Conservation (phyloP, 768 basidiomycete genomes). For the Brasilioporus rufonigricans region DNA sequence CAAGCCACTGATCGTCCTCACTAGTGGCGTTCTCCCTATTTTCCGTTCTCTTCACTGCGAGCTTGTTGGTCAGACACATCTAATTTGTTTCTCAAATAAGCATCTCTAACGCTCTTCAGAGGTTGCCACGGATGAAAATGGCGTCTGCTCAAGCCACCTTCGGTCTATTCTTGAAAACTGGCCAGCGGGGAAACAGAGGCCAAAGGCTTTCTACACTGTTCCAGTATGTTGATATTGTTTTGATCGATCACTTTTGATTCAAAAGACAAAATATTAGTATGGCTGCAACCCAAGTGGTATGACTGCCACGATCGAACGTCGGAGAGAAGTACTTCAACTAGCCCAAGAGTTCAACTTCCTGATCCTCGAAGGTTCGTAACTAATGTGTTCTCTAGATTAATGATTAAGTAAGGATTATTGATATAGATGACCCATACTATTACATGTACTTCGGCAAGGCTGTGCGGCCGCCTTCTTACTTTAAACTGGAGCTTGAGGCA, state of each 20-base stretch:
- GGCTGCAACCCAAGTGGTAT: constrained; percentile 88
- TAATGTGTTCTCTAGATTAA: background rate
- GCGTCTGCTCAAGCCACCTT: constrained; percentile 60
- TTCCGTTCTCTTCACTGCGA: constrained; percentile 56
- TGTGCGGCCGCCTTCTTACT: constrained; percentile 73
- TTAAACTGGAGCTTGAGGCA: constrained; percentile 69
- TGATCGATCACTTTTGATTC: constrained; percentile 3
- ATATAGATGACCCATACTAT: constrained; percentile 75
- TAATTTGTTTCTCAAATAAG: background rate
- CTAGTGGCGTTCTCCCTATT: constrained; percentile 65
- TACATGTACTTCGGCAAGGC: constrained; percentile 71
- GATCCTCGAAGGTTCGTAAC: constrained; percentile 72
- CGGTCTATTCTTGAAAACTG: constrained; percentile 68
- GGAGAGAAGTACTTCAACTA: constrained; percentile 68
- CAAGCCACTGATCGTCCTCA: constrained; percentile 7
- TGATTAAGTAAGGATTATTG: background rate
- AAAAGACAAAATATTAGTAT: constrained; percentile 42
- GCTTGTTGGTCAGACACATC: constrained; percentile 47
- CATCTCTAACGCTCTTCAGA: constrained; percentile 43
- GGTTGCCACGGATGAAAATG: constrained; percentile 73
- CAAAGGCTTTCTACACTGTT: constrained; percentile 80
- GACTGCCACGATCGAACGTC: constrained; percentile 68
- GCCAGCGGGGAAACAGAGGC: constrained; percentile 68
- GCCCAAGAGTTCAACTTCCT: constrained; percentile 73
- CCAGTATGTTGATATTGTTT: constrained; percentile 44